Evolutionary conservation across 345 rosid genomes (phyloP), one percentile per base, ranked within the genome.

Genomic region (Hypericum androsaemum): DNA sequence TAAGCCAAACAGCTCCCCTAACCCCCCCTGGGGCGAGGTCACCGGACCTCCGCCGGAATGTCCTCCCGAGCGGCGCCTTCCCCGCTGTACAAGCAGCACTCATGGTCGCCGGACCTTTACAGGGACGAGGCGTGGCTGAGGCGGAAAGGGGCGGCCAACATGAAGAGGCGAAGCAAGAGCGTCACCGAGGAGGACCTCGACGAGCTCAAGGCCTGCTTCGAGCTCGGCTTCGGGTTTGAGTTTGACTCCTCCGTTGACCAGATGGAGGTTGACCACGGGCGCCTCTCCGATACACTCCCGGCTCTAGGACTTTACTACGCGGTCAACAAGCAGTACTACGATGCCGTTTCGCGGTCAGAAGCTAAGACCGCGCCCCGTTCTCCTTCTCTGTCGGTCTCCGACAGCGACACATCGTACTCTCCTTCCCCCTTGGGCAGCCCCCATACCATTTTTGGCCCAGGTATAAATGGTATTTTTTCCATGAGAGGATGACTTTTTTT

Each of bases 171-270:
- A 2, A 81, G 81, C 58, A 90, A 81, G 74, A 90, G 95, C 80
- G 81, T 87, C 39, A 87, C 95, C 0, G 96, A 84, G 16, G 98
- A 87, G 28, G 98, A 90, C 54, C 77, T 90, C 13, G 96, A 84
- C 58, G 96, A 90, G 61, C 98, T 90, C 47, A 90, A 87, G 66
- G 98, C 79, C 0, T 87, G 95, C 61, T 58, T 87, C 37, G 96
- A 90, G 32, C 67, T 90, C 39, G 98, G 95, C 4, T 90, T 90
- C 61, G 89, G 96, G 10, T 82, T 90, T 39, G 84, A 77, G 52
- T 87, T 95, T n/a, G n/a, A n/a, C 3, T 84, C 92, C 0, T 22
- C 32, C 32, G 32, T 22, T 22, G 32, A 22, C 32, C 32, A 22
- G 32, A 22, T 22, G 32, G 78, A 82, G 50, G 73, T 64, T 12